phyloP scores from a whole-genome alignment of 2,329 filamentous ascomycete genomes.

The Aspergillus jensenii region DNA sequence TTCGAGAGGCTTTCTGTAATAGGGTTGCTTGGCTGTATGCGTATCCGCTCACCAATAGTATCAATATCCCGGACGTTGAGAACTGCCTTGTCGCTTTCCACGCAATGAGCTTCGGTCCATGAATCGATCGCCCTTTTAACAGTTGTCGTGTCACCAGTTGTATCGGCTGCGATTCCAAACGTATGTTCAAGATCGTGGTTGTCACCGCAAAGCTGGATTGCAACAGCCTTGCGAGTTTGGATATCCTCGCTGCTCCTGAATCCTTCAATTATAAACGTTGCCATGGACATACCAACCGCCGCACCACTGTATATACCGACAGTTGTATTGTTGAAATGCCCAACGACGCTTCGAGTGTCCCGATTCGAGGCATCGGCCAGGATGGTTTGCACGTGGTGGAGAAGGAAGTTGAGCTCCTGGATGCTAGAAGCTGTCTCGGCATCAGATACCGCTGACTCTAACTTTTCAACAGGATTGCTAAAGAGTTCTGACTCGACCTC shows the following conservation, averaged over 20 bases:
- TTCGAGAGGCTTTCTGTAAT: background rate
- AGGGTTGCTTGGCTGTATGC: background rate
- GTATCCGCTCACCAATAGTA: background rate
- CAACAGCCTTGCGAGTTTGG: background rate
- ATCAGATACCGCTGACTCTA: background rate
- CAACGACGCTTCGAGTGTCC: background rate
- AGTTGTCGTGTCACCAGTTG: background rate
- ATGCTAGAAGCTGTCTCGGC: background rate
- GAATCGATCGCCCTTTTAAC: background rate
- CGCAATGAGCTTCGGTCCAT: background rate
- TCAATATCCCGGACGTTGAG: background rate
- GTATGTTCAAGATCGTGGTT: background rate
- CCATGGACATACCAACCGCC: background rate
- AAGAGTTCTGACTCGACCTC: background rate
- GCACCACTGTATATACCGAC: conserved; percentile 7
- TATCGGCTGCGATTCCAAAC: conserved; percentile 1
- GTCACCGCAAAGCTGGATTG: background rate
- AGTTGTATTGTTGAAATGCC: background rate
- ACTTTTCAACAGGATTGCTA: too few species aligned
- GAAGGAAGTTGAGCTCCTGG: background rate
- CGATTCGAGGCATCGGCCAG: background rate
- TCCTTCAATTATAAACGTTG: background rate
- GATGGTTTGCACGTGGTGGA: background rate
- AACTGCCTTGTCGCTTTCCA: background rate
- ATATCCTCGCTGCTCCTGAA: background rate